A percentile compares a stretch with the other conserved stretches of the same genome.
Conservation (phyloP, 306 rosid genomes). For the Quercus cerris region DNA sequence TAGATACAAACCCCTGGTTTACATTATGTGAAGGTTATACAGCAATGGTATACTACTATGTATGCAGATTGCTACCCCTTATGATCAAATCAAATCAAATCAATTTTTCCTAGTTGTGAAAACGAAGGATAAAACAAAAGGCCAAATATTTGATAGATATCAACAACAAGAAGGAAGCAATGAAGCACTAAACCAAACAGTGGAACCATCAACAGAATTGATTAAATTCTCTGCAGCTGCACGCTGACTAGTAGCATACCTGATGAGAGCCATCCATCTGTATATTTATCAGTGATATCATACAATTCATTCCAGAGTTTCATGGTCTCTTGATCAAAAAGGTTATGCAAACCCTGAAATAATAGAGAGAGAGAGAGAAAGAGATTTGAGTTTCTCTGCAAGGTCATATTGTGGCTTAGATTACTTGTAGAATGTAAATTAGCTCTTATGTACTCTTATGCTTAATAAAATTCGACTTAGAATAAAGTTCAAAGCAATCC, state of each 20-base stretch:
- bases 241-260: constrained; percentile 36
- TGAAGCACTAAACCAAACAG: background rate
- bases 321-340: constrained; percentile 53
- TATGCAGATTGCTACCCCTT: background rate
- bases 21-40: background rate
- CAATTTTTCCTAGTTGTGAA: background rate
- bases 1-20: background rate
- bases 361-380: constrained; percentile 9
- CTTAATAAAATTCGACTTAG: background rate
- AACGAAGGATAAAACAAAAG: background rate
- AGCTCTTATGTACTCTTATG: background rate
- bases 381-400: constrained; percentile 14
- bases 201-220: background rate
- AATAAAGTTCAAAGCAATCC: background rate
- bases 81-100: background rate
- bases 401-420: constrained; percentile 9
- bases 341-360: constrained; percentile 67
- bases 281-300: constrained; percentile 72
- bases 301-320: constrained; percentile 72
- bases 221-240: background rate
- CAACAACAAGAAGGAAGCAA: background rate
- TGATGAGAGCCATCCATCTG: constrained; percentile 91
- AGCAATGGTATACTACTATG: background rate
- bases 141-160: background rate
- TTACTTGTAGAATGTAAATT: constrained; percentile 11